These are phyloP conservation scores for Claviceps maximensis DNA, from an alignment of 2,329 filamentous ascomycete genomes.

Conservation along the genomic window DNA sequence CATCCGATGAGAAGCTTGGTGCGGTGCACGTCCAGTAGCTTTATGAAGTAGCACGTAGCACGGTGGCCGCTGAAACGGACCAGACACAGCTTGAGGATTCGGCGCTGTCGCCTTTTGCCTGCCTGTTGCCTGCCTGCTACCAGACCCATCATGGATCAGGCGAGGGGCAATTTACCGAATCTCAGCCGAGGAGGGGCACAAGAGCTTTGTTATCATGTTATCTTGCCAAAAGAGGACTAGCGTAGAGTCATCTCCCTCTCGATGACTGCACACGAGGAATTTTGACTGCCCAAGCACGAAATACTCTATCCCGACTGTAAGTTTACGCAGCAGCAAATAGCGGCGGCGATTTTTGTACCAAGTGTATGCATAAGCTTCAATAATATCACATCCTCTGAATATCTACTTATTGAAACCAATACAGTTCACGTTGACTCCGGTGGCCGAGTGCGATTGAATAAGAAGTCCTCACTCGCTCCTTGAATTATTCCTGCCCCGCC, in stretches of 20 bases:
- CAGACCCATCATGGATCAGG: too few species aligned
- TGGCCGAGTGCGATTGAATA: background rate
- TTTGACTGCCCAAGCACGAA: slow-evolving; percentile 25
- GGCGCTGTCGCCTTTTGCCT: too few species aligned
- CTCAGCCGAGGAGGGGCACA: slow-evolving; percentile 23
- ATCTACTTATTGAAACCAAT: background rate
- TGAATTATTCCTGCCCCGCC: slow-evolving; percentile 16
- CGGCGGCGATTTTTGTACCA: background rate
- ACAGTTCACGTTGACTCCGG: background rate
- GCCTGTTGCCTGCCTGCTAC: background rate
- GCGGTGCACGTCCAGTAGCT: too few species aligned
- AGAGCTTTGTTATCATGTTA: slow-evolving; percentile 24
- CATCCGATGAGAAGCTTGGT: too few species aligned
- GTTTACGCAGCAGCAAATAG: slow-evolving; percentile 6
- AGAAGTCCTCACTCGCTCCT: background rate
- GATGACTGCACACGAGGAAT: slow-evolving; percentile 29
- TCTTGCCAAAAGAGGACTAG: slow-evolving; percentile 23
- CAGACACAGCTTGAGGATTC: too few species aligned
- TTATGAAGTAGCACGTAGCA: too few species aligned
- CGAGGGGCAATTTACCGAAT: slow-evolving; percentile 10
- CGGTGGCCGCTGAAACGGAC: too few species aligned
- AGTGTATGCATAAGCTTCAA: background rate
- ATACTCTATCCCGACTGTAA: slow-evolving; percentile 12
- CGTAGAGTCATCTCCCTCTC: slow-evolving; percentile 24
- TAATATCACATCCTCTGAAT: background rate